Evolutionary conservation across 306 rosid genomes (phyloP).

Genomic region (Vigna unguiculata): DNA sequence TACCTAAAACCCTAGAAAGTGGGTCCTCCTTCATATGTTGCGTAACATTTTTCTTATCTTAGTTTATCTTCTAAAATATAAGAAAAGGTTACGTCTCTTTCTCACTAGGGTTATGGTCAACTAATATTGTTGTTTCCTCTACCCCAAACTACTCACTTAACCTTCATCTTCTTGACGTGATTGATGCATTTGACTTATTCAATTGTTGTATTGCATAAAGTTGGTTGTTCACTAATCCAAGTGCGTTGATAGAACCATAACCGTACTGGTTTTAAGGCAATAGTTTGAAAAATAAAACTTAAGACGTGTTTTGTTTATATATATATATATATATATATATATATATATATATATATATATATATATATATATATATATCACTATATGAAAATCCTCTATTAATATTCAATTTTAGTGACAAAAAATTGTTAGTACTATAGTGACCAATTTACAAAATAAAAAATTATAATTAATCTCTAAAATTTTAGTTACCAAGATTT

Average conservation of each 20-base stretch:
- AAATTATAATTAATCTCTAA: too few species aligned
- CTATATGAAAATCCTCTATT: too few species aligned
- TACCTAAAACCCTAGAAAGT: not conserved
- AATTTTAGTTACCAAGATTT: too few species aligned
- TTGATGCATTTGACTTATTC: not conserved
- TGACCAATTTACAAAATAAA: too few species aligned
- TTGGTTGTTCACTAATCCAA: not conserved
- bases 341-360: too few species aligned
- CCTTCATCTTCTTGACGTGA: conserved; percentile 11
- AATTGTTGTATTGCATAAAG: not conserved
- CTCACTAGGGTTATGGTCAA: not conserved
- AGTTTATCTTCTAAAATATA: not conserved
- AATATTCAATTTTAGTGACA: too few species aligned
- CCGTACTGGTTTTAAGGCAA: too few species aligned
- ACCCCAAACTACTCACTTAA: conserved; percentile 3
- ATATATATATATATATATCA: too few species aligned
- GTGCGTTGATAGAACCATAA: not conserved
- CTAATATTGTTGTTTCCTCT: conserved; percentile 18
- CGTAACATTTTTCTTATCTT: not conserved
- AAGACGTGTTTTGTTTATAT: too few species aligned
- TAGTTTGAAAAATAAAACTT: too few species aligned
- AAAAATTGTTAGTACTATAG: too few species aligned
- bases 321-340: too few species aligned
- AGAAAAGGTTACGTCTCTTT: not conserved
- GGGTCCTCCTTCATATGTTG: not conserved